Conservation (phyloP, 2,329 filamentous ascomycete genomes). For the Colletotrichum scovillei region DNA sequence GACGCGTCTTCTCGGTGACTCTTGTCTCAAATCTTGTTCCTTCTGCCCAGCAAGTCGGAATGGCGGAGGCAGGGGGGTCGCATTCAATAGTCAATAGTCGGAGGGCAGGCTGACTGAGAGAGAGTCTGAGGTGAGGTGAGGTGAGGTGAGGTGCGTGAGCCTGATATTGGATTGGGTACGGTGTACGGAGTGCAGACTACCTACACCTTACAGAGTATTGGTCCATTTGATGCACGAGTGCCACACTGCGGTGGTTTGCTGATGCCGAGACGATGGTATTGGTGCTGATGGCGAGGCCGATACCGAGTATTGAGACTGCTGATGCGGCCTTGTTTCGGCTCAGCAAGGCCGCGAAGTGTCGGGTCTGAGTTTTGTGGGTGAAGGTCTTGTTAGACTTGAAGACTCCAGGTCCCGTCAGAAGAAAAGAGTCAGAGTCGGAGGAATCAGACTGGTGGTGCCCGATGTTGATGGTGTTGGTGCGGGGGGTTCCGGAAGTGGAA, state of each 20-base stretch:
- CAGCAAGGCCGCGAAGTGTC: constrained; percentile 3
- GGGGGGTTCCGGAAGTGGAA: constrained; percentile 34
- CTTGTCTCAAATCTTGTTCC: neutral
- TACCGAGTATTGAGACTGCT: constrained; percentile 1
- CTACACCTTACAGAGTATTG: no score
- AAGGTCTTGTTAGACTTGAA: neutral
- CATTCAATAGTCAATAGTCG: neutral
- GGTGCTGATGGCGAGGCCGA: neutral
- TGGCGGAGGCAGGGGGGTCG: constrained; percentile 7
- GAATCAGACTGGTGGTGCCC: neutral
- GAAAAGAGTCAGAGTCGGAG: neutral
- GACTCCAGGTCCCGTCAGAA: neutral
- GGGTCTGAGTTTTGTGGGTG: neutral
- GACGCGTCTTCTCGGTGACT: neutral
- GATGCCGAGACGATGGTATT: neutral
- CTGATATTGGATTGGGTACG: neutral
- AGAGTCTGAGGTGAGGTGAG: neutral
- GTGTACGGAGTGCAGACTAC: no score
- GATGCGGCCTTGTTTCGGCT: constrained; percentile 13
- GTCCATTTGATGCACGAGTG: neutral
- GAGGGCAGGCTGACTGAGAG: constrained; percentile 20
- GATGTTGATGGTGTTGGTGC: neutral
- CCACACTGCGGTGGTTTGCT: neutral
- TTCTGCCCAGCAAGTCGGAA: constrained; percentile 1
- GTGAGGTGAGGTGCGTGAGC: constrained; percentile 18